These are phyloP conservation scores for Tagetes erecta DNA, from an alignment of 129 eudicot species.

Conservation along the genomic window DNA sequence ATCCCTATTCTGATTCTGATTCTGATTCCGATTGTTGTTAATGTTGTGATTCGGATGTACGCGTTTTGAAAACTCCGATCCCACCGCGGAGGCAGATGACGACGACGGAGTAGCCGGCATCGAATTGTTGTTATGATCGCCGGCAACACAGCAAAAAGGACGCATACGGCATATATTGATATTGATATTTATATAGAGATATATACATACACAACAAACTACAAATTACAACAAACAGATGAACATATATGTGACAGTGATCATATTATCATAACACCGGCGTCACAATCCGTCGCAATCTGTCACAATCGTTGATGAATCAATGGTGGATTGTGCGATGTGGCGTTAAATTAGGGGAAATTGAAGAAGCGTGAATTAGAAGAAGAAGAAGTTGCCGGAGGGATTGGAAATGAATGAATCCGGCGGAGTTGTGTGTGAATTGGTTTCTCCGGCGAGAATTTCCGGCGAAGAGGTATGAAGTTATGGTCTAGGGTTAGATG, in stretches of 20 bases:
- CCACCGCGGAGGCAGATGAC: constrained; percentile 13
- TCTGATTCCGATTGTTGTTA: constrained; percentile 6
- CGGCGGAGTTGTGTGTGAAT: background rate
- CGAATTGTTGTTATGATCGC: constrained; percentile 24
- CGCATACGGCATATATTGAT: constrained; percentile 36
- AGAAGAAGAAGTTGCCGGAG: constrained; percentile 37
- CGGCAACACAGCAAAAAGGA: constrained; percentile 66
- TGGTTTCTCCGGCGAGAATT: background rate
- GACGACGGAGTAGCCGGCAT: constrained; percentile 40
- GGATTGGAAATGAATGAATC: constrained; percentile 16
- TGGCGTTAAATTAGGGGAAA: constrained; percentile 22
- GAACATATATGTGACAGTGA: constrained; percentile 7
- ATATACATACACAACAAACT: background rate
- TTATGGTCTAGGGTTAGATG: background rate
- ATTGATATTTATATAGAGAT: background rate
- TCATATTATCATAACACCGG: no score
- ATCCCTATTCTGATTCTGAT: no score
- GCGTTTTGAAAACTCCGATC: constrained; percentile 22
- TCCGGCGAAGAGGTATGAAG: background rate
- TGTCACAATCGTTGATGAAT: constrained; percentile 1
- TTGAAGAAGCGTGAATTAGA: constrained; percentile 6
- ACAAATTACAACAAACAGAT: background rate
- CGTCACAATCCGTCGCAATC: background rate
- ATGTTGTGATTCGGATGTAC: background rate
- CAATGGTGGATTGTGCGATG: background rate